These are phyloP conservation scores for Porodaedalea pini DNA, from an alignment of 1,284 basidiomycete genomes.

Conservation along the genomic window DNA sequence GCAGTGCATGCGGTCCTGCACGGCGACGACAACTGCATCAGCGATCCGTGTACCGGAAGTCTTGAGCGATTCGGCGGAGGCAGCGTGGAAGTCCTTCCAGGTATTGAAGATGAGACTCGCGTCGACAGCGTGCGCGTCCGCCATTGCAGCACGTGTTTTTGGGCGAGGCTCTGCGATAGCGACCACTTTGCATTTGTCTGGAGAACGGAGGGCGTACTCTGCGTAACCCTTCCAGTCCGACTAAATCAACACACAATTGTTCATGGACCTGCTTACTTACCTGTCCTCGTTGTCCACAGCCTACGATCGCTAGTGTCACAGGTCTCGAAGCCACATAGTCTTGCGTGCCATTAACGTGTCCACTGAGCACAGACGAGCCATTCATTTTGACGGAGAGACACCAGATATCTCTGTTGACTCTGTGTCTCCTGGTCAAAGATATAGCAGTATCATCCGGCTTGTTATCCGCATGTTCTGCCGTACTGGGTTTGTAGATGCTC, in stretches of 20 bases:
- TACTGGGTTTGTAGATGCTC: too few relatives aligned
- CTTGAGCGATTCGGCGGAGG: constrained; percentile 61
- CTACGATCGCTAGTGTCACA: constrained; percentile 53
- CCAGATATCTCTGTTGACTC: too few relatives aligned
- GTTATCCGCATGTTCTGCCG: too few relatives aligned
- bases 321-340: constrained; percentile 23
- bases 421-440: too few relatives aligned
- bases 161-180: constrained; percentile 80
- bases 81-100: constrained; percentile 69
- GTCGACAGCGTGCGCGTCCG: constrained; percentile 55
- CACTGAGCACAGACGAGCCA: not conserved
- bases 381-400: not conserved
- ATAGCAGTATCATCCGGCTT: too few relatives aligned
- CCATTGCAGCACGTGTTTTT: constrained; percentile 58
- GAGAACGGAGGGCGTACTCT: constrained; percentile 55
- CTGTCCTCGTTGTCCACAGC: constrained; percentile 78
- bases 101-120: constrained; percentile 61
- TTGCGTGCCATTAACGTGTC: not conserved
- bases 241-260: not conserved
- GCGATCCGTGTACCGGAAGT: constrained; percentile 65
- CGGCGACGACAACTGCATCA: constrained; percentile 75
- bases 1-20: constrained; percentile 75
- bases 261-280: constrained; percentile 34
- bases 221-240: constrained; percentile 53
- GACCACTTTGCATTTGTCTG: constrained; percentile 67